These are phyloP conservation scores for Wickerhamiella pararugosa DNA, from an alignment of 1,139 yeast species.

Conservation along the genomic window DNA sequence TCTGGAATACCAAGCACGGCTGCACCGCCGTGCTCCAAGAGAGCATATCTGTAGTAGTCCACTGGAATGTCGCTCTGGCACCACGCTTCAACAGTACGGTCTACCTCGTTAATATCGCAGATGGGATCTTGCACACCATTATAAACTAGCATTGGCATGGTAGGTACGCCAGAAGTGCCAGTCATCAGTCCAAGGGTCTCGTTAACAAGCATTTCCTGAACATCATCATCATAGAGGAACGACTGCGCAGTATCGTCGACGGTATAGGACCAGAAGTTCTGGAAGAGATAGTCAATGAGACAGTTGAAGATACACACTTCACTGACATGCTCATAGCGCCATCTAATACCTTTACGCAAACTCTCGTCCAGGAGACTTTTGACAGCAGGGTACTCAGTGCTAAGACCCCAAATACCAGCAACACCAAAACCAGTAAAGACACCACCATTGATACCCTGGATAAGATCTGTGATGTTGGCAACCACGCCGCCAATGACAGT, in stretches of 20 bases:
- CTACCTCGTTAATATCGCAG: conserved; percentile 17
- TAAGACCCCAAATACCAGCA: conserved; percentile 7
- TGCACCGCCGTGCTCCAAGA: conserved; percentile 10
- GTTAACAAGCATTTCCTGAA: conserved; percentile 4
- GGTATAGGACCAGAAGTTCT: conserved; percentile 7
- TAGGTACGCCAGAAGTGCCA: conserved; percentile 12
- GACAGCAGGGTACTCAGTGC: conserved; percentile 6
- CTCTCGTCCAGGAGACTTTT: not conserved
- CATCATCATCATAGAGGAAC: conserved; percentile 7
- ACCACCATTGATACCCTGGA: conserved; percentile 6
- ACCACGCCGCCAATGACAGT: conserved; percentile 20
- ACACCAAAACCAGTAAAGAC: conserved; percentile 9
- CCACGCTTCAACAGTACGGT: conserved; percentile 7
- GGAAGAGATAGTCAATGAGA: conserved; percentile 9
- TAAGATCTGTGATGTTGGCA: conserved; percentile 13
- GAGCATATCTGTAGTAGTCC: conserved; percentile 10
- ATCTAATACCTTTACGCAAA: conserved; percentile 10
- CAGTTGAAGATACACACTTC: conserved; percentile 11
- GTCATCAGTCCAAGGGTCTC: conserved; percentile 13
- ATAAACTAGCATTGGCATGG: conserved; percentile 18
- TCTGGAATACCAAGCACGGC: conserved; percentile 1
- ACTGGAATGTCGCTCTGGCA: conserved; percentile 4
- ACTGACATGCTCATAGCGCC: conserved; percentile 9
- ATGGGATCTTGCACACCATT: conserved; percentile 21
- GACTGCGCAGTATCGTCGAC: not conserved